Evolutionary conservation across 2,329 filamentous ascomycete genomes (phyloP).

Genomic region (Penicillium palitans): DNA sequence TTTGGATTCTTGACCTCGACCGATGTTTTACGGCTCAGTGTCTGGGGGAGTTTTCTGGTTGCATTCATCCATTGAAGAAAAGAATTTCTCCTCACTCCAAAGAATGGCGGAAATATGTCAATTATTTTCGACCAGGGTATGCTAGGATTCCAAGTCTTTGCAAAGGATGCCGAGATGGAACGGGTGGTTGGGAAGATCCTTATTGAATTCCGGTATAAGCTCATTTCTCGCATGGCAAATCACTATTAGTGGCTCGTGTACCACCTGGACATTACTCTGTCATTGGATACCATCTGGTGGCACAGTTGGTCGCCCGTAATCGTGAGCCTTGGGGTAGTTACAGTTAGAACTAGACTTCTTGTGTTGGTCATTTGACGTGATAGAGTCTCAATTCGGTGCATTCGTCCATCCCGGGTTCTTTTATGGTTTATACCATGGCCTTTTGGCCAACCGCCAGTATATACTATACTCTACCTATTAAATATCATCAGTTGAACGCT

Average conservation of each 20-base stretch:
- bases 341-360: neutral
- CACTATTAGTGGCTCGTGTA: too few species aligned
- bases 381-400: neutral
- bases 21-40: neutral
- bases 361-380: neutral
- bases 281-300: too few species aligned
- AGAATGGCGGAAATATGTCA: conserved; percentile 3
- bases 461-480: neutral
- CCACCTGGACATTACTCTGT: too few species aligned
- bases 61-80: conserved; percentile 2
- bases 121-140: conserved; percentile 2
- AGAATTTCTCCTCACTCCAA: neutral
- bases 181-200: neutral
- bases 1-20: conserved; percentile 6
- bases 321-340: neutral
- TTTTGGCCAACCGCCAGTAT: neutral
- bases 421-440: neutral
- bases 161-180: conserved; percentile 2
- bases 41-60: neutral
- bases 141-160: neutral
- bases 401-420: neutral
- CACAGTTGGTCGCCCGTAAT: too few species aligned
- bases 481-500: neutral
- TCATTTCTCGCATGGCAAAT: too few species aligned
- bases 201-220: neutral